Base-by-base conservation (phyloP, 148 eudicot genomes). In the Agrostemma githago region DNA sequence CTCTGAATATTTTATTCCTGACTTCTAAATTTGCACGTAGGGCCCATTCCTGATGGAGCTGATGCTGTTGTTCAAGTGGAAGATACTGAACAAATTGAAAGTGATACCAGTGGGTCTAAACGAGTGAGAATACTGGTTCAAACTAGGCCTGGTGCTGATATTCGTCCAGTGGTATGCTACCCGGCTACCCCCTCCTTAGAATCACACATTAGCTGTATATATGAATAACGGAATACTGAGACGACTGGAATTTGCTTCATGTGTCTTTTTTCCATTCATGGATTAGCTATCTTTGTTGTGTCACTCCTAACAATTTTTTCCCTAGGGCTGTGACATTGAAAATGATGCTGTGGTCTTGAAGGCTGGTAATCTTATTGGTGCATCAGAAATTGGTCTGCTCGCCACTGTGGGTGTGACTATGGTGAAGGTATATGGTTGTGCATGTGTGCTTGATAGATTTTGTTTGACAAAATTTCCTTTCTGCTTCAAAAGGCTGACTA, bases 51-150 rank as follows among this genome's bases (percentile, higher is more conserved):
- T 60, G 86, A 91, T 74, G 98, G 98, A 38, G 98, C 97, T 75
- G 95, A 91, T 82, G 91, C 97, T 20, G 95, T 91, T 74, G 86
- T 94, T 80, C 98, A 91, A 83, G 97, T 91, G 39, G 98, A 94
- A 77, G 98, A 91, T 71, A 85, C 92, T 54, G 90, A 85, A 78
- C 57, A 76, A 76, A 66, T 84, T 63, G 78, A 80, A 79, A 81
- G 71, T 81, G 81, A 74, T 70, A 70, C 89, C 14, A 62, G 1
- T 74, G 87, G 72, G 76, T 60, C 64, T 21, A 94, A 87, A 74
- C 87, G 84, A 76, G 97, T 94, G 66, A 82, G 84, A 72, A 86
- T 91, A 71, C 73, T 87, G 83, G 90, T 83, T 68, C 86, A 89
- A 79, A 79, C 86, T 70, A 83, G 78, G 68, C 82, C 77, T 66